These are phyloP conservation scores for Theobroma cacao DNA, from an alignment of 345 rosid species.

Conservation along the genomic window DNA sequence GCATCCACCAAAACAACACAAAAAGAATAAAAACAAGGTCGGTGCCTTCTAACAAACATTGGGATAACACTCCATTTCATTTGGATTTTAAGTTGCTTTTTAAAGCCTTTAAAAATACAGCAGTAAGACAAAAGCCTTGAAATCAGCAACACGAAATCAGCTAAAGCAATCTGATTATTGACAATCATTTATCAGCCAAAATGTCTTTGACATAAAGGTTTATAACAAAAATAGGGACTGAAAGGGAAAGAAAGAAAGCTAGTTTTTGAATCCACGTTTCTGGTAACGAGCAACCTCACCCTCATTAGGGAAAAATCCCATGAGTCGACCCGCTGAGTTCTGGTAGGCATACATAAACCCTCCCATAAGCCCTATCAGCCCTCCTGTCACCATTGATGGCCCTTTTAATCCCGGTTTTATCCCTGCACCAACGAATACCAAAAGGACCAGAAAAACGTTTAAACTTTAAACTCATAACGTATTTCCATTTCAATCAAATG, in stretches of 20 bases:
- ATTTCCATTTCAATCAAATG: neutral
- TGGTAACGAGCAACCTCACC: constrained; percentile 73
- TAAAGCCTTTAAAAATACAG: neutral
- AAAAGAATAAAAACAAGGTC: neutral
- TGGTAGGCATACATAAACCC: constrained; percentile 99
- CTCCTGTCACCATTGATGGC: constrained; percentile 98
- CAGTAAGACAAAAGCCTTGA: neutral
- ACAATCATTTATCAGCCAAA: neutral
- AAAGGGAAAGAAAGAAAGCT: neutral
- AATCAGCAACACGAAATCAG: neutral
- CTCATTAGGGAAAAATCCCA: constrained; percentile 95
- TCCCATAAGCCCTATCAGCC: constrained; percentile 92
- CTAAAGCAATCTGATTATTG: constrained; percentile 2
- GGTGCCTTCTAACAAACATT: neutral
- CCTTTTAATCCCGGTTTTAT: constrained; percentile 87
- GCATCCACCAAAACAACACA: neutral
- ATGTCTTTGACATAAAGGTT: neutral
- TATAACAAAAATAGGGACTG: neutral
- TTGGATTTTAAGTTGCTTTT: neutral
- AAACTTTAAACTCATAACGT: neutral
- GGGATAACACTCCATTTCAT: neutral
- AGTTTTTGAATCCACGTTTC: constrained; percentile 44
- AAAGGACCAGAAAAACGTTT: neutral
- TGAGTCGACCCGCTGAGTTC: constrained; percentile 90
- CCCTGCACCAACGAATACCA: constrained; percentile 35